A percentile compares a stretch with the other conserved stretches of the same genome.
Evolutionary conservation across 1,139 yeast genomes (phyloP).

Genomic region (Blastobotrys malaysiensis): DNA sequence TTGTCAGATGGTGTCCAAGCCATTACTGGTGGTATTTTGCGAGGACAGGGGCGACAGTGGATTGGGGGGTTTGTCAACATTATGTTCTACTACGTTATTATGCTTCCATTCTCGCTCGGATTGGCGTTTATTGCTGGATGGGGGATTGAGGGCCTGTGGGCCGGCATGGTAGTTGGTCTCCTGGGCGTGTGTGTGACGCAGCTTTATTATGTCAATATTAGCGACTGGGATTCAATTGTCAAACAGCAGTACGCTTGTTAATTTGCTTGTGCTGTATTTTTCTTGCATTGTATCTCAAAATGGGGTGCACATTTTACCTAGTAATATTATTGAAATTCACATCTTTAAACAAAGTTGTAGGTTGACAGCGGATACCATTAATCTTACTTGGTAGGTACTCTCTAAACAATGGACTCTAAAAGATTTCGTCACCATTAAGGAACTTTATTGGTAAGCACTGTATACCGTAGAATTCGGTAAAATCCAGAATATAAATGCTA

Average conservation of each 20-base stretch:
- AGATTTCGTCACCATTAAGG: too few relatives aligned
- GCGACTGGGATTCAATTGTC: constrained; percentile 10
- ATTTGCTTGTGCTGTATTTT: background rate
- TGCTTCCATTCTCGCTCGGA: constrained; percentile 65
- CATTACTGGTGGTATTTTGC: constrained; percentile 73
- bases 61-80: constrained; percentile 79
- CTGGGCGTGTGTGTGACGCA: constrained; percentile 6
- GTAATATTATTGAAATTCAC: too few relatives aligned
- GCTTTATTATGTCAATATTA: constrained; percentile 8
- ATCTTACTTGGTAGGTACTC: too few relatives aligned
- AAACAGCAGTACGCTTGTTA: background rate
- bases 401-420: too few relatives aligned
- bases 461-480: too few relatives aligned
- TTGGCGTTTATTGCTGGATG: constrained; percentile 53
- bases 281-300: background rate
- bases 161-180: constrained; percentile 64
- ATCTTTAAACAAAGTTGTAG: too few relatives aligned
- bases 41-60: constrained; percentile 86
- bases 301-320: too few relatives aligned
- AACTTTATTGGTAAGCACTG: too few relatives aligned
- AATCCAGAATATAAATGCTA: too few relatives aligned
- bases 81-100: constrained; percentile 63
- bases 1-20: constrained; percentile 77
- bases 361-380: too few relatives aligned
- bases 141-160: constrained; percentile 68